phyloP scores from a whole-genome alignment of 2,329 filamentous ascomycete species.

The Paecilomyces formosus region DNA sequence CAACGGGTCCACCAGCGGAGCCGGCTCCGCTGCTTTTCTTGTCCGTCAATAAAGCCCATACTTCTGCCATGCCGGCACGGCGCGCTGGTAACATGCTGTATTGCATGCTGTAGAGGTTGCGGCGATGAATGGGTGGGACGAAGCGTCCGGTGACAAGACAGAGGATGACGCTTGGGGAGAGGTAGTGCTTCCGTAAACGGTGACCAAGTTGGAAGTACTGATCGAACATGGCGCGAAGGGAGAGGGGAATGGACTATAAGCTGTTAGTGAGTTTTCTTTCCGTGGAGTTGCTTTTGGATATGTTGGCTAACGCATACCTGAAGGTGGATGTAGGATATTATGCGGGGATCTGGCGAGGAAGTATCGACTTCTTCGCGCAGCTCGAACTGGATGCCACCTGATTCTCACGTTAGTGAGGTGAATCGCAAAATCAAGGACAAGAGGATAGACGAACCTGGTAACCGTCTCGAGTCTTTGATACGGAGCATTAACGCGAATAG shows the following conservation, averaged over 20 bases:
- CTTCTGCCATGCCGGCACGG: conserved; percentile 70
- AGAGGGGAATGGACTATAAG: conserved; percentile 71
- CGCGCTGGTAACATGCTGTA: conserved; percentile 93
- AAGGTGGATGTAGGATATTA: conserved; percentile 70
- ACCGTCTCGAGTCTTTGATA: conserved; percentile 80
- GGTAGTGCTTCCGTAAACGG: conserved; percentile 89
- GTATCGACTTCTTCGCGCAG: conserved; percentile 63
- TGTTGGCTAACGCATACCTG: conserved; percentile 50
- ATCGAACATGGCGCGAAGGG: conserved; percentile 89
- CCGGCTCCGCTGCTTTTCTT: conserved; percentile 22
- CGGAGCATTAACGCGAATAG: conserved; percentile 94
- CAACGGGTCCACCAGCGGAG: conserved; percentile 16
- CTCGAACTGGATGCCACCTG: conserved; percentile 82
- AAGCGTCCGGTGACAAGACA: conserved; percentile 86
- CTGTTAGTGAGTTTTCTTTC: background rate
- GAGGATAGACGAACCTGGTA: conserved; percentile 57
- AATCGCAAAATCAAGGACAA: background rate
- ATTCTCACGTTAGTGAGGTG: conserved; percentile 5
- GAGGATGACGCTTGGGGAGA: conserved; percentile 79
- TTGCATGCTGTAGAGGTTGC: conserved; percentile 90
- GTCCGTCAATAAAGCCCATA: conserved; percentile 69
- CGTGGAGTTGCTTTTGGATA: background rate
- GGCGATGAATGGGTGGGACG: conserved; percentile 88
- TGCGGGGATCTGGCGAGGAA: conserved; percentile 43
- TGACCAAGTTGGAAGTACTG: conserved; percentile 94